Evolutionary conservation across 371 early-diverging fungal species (phyloP).

Genomic region (Rhizopus sp.): DNA sequence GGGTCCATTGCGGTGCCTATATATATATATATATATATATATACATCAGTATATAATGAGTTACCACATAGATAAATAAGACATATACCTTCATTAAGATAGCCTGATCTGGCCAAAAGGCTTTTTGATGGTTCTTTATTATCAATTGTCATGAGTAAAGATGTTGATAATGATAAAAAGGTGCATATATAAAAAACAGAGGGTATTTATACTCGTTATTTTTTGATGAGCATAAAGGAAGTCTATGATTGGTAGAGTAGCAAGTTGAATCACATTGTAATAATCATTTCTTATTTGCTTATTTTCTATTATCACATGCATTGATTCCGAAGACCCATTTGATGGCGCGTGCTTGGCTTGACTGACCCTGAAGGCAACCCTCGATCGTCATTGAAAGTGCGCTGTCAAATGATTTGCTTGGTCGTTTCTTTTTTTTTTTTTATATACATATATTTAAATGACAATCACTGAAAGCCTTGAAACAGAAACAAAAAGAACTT

Average conservation of each 20-base stretch:
- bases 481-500: not conserved
- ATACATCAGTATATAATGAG: not conserved
- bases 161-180: not conserved
- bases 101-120: conserved; percentile 18
- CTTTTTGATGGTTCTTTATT: too few relatives aligned
- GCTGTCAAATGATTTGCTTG: too few relatives aligned
- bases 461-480: not conserved
- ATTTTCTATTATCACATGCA: not conserved
- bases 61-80: not conserved
- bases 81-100: conserved; percentile 22
- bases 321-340: not conserved
- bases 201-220: not conserved
- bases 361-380: too few relatives aligned
- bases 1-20: conserved; percentile 21
- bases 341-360: not conserved
- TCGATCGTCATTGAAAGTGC: not conserved
- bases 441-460: too few relatives aligned
- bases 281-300: not conserved
- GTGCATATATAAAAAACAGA: not conserved
- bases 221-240: conserved; percentile 14
- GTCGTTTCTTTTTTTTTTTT: not conserved
- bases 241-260: conserved; percentile 22
- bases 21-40: too few relatives aligned
- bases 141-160: too few relatives aligned
- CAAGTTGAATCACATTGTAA: conserved; percentile 22